Conservation (phyloP, 2,329 filamentous ascomycete species). For the Paraconiothyrium brasiliense region DNA sequence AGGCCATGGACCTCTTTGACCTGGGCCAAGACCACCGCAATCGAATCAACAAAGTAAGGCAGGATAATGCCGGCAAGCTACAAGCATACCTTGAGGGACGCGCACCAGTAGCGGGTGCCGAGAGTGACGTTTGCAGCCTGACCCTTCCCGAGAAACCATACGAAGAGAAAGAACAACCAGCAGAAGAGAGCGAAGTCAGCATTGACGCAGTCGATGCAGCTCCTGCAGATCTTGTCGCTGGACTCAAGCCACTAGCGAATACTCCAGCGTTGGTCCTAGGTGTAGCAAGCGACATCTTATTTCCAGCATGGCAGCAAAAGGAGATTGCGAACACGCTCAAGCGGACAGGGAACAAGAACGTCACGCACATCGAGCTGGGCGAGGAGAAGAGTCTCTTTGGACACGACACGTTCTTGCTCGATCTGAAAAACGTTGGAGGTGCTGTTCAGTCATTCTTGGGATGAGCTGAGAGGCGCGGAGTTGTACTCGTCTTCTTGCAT, state of each 20-base stretch:
- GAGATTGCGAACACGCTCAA: conserved; percentile 88
- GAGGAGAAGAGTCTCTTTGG: conserved; percentile 95
- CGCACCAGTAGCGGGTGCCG: conserved; percentile 30
- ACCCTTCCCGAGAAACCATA: conserved; percentile 86
- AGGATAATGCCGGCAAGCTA: conserved; percentile 67
- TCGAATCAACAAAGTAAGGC: conserved; percentile 69
- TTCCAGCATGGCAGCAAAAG: conserved; percentile 97
- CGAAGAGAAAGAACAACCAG: conserved; percentile 75
- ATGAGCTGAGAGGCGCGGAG: conserved; percentile 47
- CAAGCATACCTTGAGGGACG: conserved; percentile 54
- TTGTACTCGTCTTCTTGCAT: conserved; percentile 3
- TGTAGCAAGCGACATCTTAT: conserved; percentile 94
- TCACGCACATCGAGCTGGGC: conserved; percentile 89
- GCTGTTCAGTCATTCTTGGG: conserved; percentile 81
- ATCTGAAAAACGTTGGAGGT: conserved; percentile 90
- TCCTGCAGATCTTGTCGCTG: conserved; percentile 80
- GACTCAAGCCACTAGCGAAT: conserved; percentile 75
- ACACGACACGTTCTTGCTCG: conserved; percentile 94
- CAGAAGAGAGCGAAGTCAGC: conserved; percentile 38
- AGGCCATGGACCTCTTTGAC: conserved; percentile 99
- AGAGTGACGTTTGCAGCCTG: conserved; percentile 72
- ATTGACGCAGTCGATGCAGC: conserved; percentile 51
- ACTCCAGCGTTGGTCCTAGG: conserved; percentile 90
- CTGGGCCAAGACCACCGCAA: conserved; percentile 77
- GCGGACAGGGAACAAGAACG: conserved; percentile 78